Evolutionary conservation across 2,329 filamentous ascomycete genomes (phyloP).

Genomic region (Pseudocercospora cruenta): DNA sequence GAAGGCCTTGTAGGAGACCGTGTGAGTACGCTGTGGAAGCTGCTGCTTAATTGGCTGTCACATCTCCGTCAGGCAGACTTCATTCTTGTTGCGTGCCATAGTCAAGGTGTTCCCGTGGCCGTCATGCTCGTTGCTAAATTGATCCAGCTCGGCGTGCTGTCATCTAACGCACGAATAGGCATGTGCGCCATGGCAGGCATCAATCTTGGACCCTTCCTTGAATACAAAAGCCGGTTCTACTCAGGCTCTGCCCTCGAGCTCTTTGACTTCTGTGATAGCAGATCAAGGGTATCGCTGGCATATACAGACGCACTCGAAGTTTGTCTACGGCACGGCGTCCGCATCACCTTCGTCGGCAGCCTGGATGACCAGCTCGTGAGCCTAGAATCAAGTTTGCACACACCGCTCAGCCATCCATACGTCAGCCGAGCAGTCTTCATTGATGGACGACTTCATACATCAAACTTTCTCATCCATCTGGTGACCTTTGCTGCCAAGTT

Average conservation of each 20-base stretch:
- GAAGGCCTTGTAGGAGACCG: slow-evolving; percentile 90
- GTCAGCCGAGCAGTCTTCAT: slow-evolving; percentile 96
- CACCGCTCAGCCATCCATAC: slow-evolving; percentile 83
- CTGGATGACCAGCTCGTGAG: slow-evolving; percentile 97
- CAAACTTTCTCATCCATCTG: slow-evolving; percentile 90
- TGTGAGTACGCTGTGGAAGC: slow-evolving; percentile 90
- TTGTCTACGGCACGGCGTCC: slow-evolving; percentile 76
- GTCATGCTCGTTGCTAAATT: slow-evolving; percentile 92
- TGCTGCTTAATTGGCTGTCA: slow-evolving; percentile 92
- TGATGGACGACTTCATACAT: slow-evolving; percentile 86
- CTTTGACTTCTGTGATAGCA: slow-evolving; percentile 86
- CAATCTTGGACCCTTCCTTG: slow-evolving; percentile 87
- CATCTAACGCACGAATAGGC: slow-evolving; percentile 70
- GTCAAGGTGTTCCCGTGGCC: slow-evolving; percentile 91
- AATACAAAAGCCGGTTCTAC: slow-evolving; percentile 87
- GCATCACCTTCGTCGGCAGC: slow-evolving; percentile 86
- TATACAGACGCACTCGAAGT: slow-evolving; percentile 76
- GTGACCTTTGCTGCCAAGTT: slow-evolving; percentile 92
- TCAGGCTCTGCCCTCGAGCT: slow-evolving; percentile 91
- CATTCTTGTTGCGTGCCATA: slow-evolving; percentile 89
- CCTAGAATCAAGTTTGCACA: slow-evolving; percentile 88
- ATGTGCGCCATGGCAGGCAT: slow-evolving; percentile 91
- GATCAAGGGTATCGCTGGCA: slow-evolving; percentile 78
- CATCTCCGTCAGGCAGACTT: slow-evolving; percentile 86
- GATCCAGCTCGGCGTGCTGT: slow-evolving; percentile 84